These are phyloP conservation scores for Jamesozyma jinghongensis DNA, from an alignment of 805 yeast species.

Conservation along the genomic window DNA sequence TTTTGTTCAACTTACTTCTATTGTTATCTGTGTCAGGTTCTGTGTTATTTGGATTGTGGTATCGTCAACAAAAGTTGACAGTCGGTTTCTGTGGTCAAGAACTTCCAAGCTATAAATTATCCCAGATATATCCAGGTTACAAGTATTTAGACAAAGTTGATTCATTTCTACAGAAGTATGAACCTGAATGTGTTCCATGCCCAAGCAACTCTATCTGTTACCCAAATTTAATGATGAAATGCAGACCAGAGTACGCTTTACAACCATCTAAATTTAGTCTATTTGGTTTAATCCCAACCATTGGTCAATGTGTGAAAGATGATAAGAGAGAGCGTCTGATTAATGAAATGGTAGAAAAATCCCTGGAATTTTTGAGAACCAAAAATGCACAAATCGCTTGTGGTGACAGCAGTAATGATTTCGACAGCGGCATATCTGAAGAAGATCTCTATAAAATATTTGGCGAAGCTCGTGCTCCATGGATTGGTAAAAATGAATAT, in stretches of 20 bases:
- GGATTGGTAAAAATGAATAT: constrained; percentile 42
- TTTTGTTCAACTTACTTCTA: no score
- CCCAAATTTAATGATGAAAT: constrained; percentile 47
- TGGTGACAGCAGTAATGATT: constrained; percentile 41
- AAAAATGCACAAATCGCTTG: constrained; percentile 58
- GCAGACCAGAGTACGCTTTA: constrained; percentile 60
- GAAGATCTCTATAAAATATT: constrained; percentile 47
- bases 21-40: constrained; percentile 5
- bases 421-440: constrained; percentile 42
- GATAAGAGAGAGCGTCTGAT: constrained; percentile 59
- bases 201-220: constrained; percentile 76
- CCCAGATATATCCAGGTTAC: constrained; percentile 33
- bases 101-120: constrained; percentile 18
- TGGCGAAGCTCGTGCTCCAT: constrained; percentile 29
- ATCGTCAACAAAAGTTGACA: constrained; percentile 50
- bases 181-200: constrained; percentile 65
- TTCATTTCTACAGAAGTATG: constrained; percentile 35
- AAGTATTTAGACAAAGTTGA: constrained; percentile 30
- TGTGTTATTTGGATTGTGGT: constrained; percentile 45
- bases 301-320: constrained; percentile 67
- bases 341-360: constrained; percentile 54
- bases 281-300: constrained; percentile 49
- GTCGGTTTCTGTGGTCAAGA: constrained; percentile 74
- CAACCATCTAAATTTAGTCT: constrained; percentile 28
- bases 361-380: constrained; percentile 55